Evolutionary conservation across 1,284 basidiomycete species (phyloP), one percentile per base, ranked within the genome.

Genomic region (Cutaneotrichosporon sp.): DNA sequence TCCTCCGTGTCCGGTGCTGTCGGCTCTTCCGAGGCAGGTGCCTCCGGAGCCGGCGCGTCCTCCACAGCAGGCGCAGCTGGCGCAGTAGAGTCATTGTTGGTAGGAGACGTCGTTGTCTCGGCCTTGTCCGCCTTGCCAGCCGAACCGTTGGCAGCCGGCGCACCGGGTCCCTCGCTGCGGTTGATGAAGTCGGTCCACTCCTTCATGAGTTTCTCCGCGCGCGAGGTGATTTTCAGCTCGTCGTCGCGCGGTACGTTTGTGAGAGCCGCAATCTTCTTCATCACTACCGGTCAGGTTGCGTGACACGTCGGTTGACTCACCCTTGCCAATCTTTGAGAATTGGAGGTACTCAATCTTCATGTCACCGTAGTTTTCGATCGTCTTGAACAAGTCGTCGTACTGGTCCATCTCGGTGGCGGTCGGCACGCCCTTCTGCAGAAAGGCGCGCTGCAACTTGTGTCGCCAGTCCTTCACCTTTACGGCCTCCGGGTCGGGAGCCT

Each of bases 291-390:
- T 69, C 62, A 67, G 67, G 42, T 18, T 1, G 26, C 47, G 8
- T 21, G 13, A 57, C 47, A 32, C 4, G 46, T n/a, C 7, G 42
- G 18, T 30, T 18, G 13, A 68, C 75, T 66, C 58, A 80, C 79
- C 79, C 82, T 98, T 98, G 81, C 91, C 92, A 75, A 98, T 97
- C 84, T 97, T 97, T 67, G 95, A 95, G 83, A 88, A 90, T 87
- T 92, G 77, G 57, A 96, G 87, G 74, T 94, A 92, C 65, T 90
- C 87, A 66, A 93, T 88, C 64, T 88, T 90, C 83, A 97, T 93
- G 58, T 84, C 83, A 38, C 90, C 86, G 77, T 93, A 94, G 11
- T 83, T 84, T 76, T 98, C 95, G 58, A 97, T 90, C 5, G 85
- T 87, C 42, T 85, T 87, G 83, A 97, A 93, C 40, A 92, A 82